Evolutionary conservation across 2,329 filamentous ascomycete genomes (phyloP), one percentile per base, ranked within the genome.

Genomic region (Bertia moriformis): DNA sequence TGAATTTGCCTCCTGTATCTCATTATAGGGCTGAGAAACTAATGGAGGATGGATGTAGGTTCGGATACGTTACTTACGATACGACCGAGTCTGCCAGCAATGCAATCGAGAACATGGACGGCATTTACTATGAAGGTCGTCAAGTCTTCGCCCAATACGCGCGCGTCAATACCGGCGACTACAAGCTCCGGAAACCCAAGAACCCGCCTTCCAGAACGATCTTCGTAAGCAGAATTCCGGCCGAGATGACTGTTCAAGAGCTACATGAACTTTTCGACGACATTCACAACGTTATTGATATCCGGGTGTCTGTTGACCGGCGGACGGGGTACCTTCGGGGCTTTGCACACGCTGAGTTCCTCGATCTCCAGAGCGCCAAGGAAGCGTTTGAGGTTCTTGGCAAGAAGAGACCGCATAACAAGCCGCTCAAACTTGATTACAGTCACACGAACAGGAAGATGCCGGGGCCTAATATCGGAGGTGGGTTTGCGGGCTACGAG

Each of bases 161-260:
- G 12, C 10, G 17, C 7, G 12, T 7, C 15, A 35, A 35, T 15
- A 17, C 24, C 32, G 22, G 7, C 22, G n/a, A 27, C 22, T n/a
- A 27, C 7, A n/a, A n/a, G 22, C n/a, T 27, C 7, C 7, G 7
- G 22, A 35, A 7, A 18, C 32, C 32, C 15, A 7, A 13, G 15
- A 7, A 35, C 12, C 32, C 24, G 7, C 12, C 15, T 17, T 35
- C 32, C 10, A 35, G 17, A 7, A 83, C 78, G 1, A 62, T 93
- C 22, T 93, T 82, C 64, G 73, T 94, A 48, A 85, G 86, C 47
- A 91, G 91, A 63, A 75, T 94, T 59, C 78, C 83, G 10, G 91
- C 83, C 53, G 83, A 93, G 60, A 81, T 88, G 63, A 83, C 81
- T 5, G 86, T 93, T 52, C 72, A 73, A 40, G 86, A 93, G 51